Percentiles rank a stretch among this genome's conserved stretches.
These are phyloP conservation scores for Clathrus columnatus DNA, from an alignment of 768 basidiomycete species.

Conservation along the genomic window DNA sequence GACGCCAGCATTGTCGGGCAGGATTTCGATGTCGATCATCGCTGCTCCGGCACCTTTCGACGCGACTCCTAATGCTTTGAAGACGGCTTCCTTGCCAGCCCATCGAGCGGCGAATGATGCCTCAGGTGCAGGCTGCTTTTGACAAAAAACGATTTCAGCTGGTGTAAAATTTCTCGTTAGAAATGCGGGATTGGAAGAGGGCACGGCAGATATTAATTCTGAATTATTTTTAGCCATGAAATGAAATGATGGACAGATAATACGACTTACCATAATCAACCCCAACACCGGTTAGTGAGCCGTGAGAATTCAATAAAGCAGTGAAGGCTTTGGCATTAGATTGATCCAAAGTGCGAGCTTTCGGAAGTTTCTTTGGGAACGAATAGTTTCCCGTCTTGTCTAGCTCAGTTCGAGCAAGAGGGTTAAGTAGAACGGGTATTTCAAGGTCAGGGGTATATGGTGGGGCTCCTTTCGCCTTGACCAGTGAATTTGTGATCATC, in stretches of 20 bases:
- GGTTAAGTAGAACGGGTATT: slow-evolving; percentile 80
- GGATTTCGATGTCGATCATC: slow-evolving; percentile 97
- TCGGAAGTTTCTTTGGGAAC: slow-evolving; percentile 59
- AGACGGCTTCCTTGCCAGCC: slow-evolving; percentile 95
- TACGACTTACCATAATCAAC: slow-evolving; percentile 71
- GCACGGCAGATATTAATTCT: slow-evolving; percentile 91
- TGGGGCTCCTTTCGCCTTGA: slow-evolving; percentile 90
- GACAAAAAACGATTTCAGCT: slow-evolving; percentile 80
- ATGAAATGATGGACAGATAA: neutral
- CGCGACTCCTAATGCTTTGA: slow-evolving; percentile 87
- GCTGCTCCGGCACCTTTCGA: slow-evolving; percentile 89
- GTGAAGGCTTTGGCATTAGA: slow-evolving; percentile 63
- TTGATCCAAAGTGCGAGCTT: slow-evolving; percentile 40
- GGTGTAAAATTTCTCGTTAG: slow-evolving; percentile 89
- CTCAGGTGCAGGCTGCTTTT: slow-evolving; percentile 69
- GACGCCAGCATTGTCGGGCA: slow-evolving; percentile 68
- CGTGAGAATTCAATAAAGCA: slow-evolving; percentile 38
- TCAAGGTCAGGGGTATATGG: slow-evolving; percentile 86
- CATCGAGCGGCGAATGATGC: slow-evolving; percentile 96
- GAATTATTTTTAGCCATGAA: slow-evolving; percentile 12
- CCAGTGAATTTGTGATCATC: slow-evolving; percentile 89
- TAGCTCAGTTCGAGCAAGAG: slow-evolving; percentile 75
- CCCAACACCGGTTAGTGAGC: slow-evolving; percentile 65
- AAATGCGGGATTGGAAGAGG: slow-evolving; percentile 82
- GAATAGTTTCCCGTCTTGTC: slow-evolving; percentile 86